Conservation (phyloP, 2,329 filamentous ascomycete species). For the Verticillium tricorpus region DNA sequence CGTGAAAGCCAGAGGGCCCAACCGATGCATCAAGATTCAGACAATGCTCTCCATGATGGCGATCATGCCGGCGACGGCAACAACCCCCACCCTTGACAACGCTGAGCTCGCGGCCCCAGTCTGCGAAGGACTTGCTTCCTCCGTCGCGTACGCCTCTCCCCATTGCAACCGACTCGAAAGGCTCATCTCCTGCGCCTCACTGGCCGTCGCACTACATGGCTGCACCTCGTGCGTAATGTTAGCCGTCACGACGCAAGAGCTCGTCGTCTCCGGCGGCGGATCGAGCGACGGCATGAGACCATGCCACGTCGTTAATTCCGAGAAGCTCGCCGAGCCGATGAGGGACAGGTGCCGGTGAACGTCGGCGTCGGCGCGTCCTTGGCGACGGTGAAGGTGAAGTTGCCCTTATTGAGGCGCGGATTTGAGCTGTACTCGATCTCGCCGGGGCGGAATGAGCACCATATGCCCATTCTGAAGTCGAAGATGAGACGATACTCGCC, state of each 20-base stretch:
- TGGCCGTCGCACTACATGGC: slow-evolving; percentile 9
- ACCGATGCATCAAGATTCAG: background rate
- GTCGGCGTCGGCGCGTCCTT: slow-evolving; percentile 7
- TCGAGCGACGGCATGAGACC: slow-evolving; percentile 3
- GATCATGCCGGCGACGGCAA: background rate
- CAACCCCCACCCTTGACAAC: background rate
- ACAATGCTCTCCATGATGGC: background rate
- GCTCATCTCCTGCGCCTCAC: slow-evolving; percentile 10
- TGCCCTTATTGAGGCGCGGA: slow-evolving; percentile 11
- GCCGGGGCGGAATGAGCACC: slow-evolving; percentile 10
- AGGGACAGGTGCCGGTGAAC: slow-evolving; percentile 10
- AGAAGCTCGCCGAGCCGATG: slow-evolving; percentile 10
- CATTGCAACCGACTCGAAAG: slow-evolving; percentile 6
- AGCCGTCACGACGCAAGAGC: slow-evolving; percentile 11
- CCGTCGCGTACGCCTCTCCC: slow-evolving; percentile 9
- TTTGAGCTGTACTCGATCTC: slow-evolving; percentile 11
- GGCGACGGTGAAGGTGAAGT: slow-evolving; percentile 10
- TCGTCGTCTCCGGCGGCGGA: background rate
- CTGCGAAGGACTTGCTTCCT: slow-evolving; percentile 22
- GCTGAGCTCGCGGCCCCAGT: slow-evolving; percentile 15
- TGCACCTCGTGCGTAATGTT: slow-evolving; percentile 9
- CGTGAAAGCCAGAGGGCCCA: too few species aligned
- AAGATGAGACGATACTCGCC: slow-evolving; percentile 12
- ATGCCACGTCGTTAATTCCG: slow-evolving; percentile 10
- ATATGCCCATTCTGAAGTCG: slow-evolving; percentile 9